A percentile compares a stretch with the other conserved stretches of the same genome.
Evolutionary conservation across 78 protist genomes (phyloP).

Genomic region (Dictyostelium brefeldianum): DNA sequence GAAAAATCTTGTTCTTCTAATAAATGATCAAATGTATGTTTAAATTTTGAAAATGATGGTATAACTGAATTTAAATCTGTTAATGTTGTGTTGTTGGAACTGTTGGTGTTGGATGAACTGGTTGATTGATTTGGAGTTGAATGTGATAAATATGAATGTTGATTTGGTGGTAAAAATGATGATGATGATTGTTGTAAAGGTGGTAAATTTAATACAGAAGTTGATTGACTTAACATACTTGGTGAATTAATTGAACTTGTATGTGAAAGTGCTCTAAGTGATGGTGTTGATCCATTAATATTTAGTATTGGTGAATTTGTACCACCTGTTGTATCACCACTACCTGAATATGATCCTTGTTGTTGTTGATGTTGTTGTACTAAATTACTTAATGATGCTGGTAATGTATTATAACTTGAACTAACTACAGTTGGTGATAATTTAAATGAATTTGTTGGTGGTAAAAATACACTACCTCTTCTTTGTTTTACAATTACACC

Average conservation of each 20-base stretch:
- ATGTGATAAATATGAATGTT: background rate
- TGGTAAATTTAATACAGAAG: background rate
- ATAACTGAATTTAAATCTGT: background rate
- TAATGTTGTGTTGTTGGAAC: background rate
- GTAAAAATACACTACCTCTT: conserved; percentile 35
- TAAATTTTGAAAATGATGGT: conserved; percentile 45
- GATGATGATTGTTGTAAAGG: conserved; percentile 14
- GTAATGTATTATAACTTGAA: conserved; percentile 21
- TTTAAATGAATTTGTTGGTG: conserved; percentile 31
- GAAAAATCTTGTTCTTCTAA: conserved; percentile 40
- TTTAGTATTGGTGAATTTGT: background rate
- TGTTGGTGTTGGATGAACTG: background rate
- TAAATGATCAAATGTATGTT: conserved; percentile 25
- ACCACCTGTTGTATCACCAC: background rate
- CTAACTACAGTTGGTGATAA: conserved; percentile 11
- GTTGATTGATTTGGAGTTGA: background rate
- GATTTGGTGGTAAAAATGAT: conserved; percentile 6
- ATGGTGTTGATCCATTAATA: background rate
- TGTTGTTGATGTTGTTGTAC: conserved; percentile 2
- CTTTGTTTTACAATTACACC: background rate
- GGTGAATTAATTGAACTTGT: conserved; percentile 3
- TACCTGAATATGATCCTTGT: background rate
- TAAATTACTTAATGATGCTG: background rate
- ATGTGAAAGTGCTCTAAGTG: background rate
- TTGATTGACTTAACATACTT: conserved; percentile 13